These are phyloP conservation scores for Cryphonectria naterciae DNA, from an alignment of 2,329 filamentous ascomycete genomes.

Conservation along the genomic window DNA sequence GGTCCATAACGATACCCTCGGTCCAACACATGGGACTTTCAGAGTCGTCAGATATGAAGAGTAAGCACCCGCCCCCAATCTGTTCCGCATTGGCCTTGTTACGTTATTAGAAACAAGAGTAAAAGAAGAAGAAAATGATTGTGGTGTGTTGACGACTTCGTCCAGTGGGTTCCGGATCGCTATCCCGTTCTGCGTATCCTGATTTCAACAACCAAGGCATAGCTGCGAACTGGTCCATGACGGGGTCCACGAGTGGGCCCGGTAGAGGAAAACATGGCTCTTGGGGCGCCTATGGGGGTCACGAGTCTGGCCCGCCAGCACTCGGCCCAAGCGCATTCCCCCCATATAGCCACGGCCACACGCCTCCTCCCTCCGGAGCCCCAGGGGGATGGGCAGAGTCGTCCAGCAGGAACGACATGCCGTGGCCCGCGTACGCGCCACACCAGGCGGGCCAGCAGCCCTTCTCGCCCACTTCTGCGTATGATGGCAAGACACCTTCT, in stretches of 20 bases:
- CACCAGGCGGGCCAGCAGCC: conserved; percentile 35
- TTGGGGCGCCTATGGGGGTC: conserved; percentile 54
- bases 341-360: conserved; percentile 49
- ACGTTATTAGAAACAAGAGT: not conserved
- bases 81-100: not conserved
- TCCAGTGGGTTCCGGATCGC: conserved; percentile 18
- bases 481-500: conserved; percentile 47
- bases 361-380: conserved; percentile 41
- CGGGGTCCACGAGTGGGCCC: conserved; percentile 46
- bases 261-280: conserved; percentile 44
- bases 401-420: conserved; percentile 48
- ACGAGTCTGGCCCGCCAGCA: conserved; percentile 49
- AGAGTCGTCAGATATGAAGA: conserved; percentile 42
- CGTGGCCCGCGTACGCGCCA: conserved; percentile 40
- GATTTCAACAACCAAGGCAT: conserved; percentile 44
- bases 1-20: conserved; percentile 48
- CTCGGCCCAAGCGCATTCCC: conserved; percentile 52
- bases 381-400: conserved; percentile 36
- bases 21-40: conserved; percentile 51
- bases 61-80: conserved; percentile 42
- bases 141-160: not conserved
- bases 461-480: conserved; percentile 44
- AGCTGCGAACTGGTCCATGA: conserved; percentile 49
- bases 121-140: not conserved
- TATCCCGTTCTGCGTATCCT: conserved; percentile 38